phyloP scores from a whole-genome alignment of 2,329 filamentous ascomycete genomes.

The Colletotrichum acutatum region DNA sequence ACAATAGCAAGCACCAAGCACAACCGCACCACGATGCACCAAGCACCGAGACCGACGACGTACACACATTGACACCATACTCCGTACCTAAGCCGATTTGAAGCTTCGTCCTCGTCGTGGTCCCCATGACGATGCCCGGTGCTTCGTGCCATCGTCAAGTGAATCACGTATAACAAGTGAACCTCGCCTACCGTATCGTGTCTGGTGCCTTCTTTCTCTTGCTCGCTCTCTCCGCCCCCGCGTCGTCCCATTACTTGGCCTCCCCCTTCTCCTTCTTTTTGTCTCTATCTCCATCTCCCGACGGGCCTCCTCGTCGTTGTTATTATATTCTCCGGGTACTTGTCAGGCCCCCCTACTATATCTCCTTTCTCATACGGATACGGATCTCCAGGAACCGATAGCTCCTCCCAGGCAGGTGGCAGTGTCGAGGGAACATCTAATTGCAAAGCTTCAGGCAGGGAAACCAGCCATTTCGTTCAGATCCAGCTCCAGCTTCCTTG shows the following conservation, averaged over 20 bases:
- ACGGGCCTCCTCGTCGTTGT: conserved; percentile 1
- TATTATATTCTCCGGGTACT: neutral
- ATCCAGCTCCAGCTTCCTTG: too few relatives aligned
- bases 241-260: conserved; percentile 1
- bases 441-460: neutral
- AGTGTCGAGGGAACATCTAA: conserved; percentile 29
- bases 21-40: neutral
- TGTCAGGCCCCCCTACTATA: neutral
- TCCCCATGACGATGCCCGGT: neutral
- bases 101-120: neutral
- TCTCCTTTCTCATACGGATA: neutral
- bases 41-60: neutral
- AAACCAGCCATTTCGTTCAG: neutral
- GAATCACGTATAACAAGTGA: conserved; percentile 20
- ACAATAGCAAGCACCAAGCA: neutral
- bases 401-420: conserved; percentile 20
- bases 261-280: conserved; percentile 18
- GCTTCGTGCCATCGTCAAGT: conserved; percentile 7
- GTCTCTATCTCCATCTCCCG: conserved; percentile 5
- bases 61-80: neutral
- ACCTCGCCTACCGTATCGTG: neutral
- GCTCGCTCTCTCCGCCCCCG: neutral
- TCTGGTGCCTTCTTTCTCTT: neutral
- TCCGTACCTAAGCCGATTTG: neutral
- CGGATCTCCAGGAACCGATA: neutral